These are phyloP conservation scores for Pichia norvegensis DNA, from an alignment of 1,139 yeast species.

Conservation along the genomic window DNA sequence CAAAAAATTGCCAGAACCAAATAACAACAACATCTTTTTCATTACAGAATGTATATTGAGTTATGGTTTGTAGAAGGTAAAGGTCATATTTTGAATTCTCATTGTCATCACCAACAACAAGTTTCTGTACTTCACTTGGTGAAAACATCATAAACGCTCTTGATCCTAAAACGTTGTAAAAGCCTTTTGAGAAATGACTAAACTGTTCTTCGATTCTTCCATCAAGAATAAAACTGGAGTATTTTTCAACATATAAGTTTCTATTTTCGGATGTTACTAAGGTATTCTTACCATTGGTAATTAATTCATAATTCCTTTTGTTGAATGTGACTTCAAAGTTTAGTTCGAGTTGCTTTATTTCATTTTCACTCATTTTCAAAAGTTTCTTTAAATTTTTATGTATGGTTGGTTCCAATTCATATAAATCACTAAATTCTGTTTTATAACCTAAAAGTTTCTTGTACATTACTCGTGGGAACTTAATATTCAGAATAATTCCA, in stretches of 20 bases:
- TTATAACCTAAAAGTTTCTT: conserved; percentile 55
- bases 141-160: conserved; percentile 71
- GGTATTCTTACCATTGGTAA: conserved; percentile 46
- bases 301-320: conserved; percentile 42
- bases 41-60: conserved; percentile 66
- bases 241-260: conserved; percentile 50
- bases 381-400: conserved; percentile 52
- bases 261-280: conserved; percentile 52
- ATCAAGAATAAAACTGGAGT: conserved; percentile 53
- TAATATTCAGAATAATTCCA: conserved; percentile 74
- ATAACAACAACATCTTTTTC: conserved; percentile 34
- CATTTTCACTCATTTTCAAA: conserved; percentile 31
- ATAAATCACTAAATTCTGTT: conserved; percentile 54
- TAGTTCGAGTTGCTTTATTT: conserved; percentile 34
- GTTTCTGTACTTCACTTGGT: conserved; percentile 70
- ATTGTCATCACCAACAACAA: conserved; percentile 71
- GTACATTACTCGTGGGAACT: conserved; percentile 68
- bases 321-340: conserved; percentile 40
- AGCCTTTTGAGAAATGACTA: conserved; percentile 58
- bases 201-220: conserved; percentile 48
- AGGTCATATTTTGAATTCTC: conserved; percentile 44
- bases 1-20: conserved; percentile 86
- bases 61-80: conserved; percentile 57
- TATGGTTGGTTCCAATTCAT: conserved; percentile 58
- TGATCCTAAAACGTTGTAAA: conserved; percentile 69